Percentiles rank a stretch among this genome's conserved stretches.
Conservation (phyloP, 768 basidiomycete genomes). For the Suillus luteus region DNA sequence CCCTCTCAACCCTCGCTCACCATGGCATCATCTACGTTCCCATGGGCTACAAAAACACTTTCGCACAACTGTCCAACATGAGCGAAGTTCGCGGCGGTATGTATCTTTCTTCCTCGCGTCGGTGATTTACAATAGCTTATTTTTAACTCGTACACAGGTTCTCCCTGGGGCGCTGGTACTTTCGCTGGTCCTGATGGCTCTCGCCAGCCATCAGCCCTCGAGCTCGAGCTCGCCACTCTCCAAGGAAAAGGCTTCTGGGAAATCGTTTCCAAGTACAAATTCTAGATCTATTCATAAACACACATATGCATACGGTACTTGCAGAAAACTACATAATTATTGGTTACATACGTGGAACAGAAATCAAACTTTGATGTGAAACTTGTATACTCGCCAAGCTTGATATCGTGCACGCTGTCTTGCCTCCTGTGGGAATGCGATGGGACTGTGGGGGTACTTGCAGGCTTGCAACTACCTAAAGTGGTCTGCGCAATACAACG, state of each 20-base stretch:
- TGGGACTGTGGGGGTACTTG: not conserved
- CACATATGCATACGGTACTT: not conserved
- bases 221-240: constrained; percentile 49
- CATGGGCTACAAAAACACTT: constrained; percentile 61
- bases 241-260: constrained; percentile 59
- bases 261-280: constrained; percentile 42
- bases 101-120: constrained; percentile 25
- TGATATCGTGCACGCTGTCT: not conserved
- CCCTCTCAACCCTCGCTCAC: constrained; percentile 63
- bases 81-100: constrained; percentile 59
- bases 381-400: not conserved
- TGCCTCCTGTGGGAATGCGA: not conserved
- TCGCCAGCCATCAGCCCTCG: constrained; percentile 50
- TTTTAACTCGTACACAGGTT: constrained; percentile 44
- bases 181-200: constrained; percentile 48
- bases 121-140: constrained; percentile 5
- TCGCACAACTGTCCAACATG: constrained; percentile 43
- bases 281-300: constrained; percentile 7
- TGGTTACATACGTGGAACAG: not conserved
- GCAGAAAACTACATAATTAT: not conserved
- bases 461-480: not conserved
- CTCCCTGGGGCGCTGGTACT: constrained; percentile 78
- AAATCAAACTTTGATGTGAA: not conserved
- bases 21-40: constrained; percentile 77
- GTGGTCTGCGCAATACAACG: not conserved